Conservation (phyloP, 257 asterid genomes). For the Nicotiana obtusifolia region DNA sequence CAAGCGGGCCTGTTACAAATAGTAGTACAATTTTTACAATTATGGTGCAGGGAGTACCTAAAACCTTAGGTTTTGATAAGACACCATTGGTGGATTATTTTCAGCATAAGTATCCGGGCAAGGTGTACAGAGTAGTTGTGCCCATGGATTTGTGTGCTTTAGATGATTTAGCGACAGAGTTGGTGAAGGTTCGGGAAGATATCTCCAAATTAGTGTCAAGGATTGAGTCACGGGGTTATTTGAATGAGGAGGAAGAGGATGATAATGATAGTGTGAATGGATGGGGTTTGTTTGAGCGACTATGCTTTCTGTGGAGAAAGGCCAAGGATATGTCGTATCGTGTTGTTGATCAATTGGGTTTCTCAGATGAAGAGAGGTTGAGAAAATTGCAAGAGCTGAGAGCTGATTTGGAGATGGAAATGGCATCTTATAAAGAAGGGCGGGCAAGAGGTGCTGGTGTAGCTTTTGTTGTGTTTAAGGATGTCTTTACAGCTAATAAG, state of each 20-base stretch:
- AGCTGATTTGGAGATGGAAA: conserved; percentile 98
- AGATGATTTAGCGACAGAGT: conserved; percentile 85
- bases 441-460: conserved; percentile 95
- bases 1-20: conserved; percentile 54
- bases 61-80: conserved; percentile 65
- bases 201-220: conserved; percentile 58
- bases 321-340: conserved; percentile 57
- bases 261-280: conserved; percentile 22
- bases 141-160: conserved; percentile 97
- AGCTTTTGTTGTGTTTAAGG: conserved; percentile 94
- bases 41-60: conserved; percentile 87
- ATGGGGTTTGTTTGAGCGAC: conserved; percentile 39
- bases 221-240: conserved; percentile 61
- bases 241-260: conserved; percentile 40
- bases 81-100: conserved; percentile 76
- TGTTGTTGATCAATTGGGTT: conserved; percentile 56
- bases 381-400: conserved; percentile 88
- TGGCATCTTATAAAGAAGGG: conserved; percentile 97
- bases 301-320: conserved; percentile 41
- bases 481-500: conserved; percentile 83
- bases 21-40: conserved; percentile 78
- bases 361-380: conserved; percentile 84
- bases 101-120: conserved; percentile 84
- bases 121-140: conserved; percentile 67
- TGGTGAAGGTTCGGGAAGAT: conserved; percentile 79